Percentiles rank a stretch among this genome's conserved stretches.
These are phyloP conservation scores for Aegilops speltoides DNA, from an alignment of 176 grass and related monocot species.

Conservation along the genomic window DNA sequence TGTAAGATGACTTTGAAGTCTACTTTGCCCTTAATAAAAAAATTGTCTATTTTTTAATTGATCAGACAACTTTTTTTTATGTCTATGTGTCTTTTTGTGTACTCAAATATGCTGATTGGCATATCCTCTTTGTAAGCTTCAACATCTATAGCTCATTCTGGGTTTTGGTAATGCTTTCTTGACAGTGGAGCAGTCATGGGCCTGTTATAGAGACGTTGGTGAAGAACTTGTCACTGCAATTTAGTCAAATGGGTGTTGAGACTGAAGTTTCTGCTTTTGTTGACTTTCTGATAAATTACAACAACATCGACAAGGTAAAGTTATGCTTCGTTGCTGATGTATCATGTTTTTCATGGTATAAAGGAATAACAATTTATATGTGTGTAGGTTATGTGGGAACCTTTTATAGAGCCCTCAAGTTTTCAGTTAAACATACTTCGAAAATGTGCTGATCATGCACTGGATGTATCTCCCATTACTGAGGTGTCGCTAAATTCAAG, in stretches of 20 bases:
- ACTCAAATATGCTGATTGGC: background rate
- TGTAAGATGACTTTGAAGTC: background rate
- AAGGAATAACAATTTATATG: conserved; percentile 31
- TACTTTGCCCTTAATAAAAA: background rate
- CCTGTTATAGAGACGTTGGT: conserved; percentile 87
- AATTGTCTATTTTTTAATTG: background rate
- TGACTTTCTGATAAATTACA: conserved; percentile 95
- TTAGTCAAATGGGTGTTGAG: conserved; percentile 49
- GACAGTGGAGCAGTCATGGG: conserved; percentile 88
- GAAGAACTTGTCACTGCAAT: conserved; percentile 68
- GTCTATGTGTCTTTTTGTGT: conserved; percentile 16
- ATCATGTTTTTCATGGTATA: conserved; percentile 32
- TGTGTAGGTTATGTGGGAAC: conserved; percentile 97
- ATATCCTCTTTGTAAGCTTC: conserved; percentile 30
- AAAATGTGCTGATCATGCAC: conserved; percentile 57
- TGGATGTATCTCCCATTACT: conserved; percentile 58
- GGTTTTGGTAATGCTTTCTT: conserved; percentile 33
- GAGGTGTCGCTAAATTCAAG: conserved; percentile 75
- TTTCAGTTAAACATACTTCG: conserved; percentile 66
- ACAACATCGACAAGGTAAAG: conserved; percentile 97
- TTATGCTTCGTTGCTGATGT: conserved; percentile 18
- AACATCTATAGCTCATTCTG: conserved; percentile 29
- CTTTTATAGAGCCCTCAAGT: conserved; percentile 92
- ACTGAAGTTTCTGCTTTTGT: conserved; percentile 64
- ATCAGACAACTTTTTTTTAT: background rate